phyloP scores from a whole-genome alignment of 148 eudicot species.

The Vaccinium macrocarpon region DNA sequence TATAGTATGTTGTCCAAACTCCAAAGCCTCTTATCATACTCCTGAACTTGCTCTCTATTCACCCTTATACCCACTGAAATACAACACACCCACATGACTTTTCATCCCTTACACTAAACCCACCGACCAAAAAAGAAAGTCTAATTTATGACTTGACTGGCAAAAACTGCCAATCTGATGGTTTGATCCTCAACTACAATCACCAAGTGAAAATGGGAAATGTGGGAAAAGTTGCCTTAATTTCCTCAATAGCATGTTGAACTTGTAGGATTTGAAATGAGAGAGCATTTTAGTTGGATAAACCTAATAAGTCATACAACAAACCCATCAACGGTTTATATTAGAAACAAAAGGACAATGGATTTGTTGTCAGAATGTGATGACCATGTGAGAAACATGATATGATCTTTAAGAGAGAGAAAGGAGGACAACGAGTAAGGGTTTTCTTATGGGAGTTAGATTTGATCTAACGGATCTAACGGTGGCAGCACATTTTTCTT shows the following conservation, averaged over 20 bases:
- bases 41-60: not conserved
- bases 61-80: not conserved
- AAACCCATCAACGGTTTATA: not conserved
- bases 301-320: not conserved
- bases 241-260: not conserved
- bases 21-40: not conserved
- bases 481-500: not conserved
- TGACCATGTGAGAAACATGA: not conserved
- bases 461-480: not conserved
- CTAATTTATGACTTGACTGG: no score
- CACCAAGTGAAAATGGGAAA: not conserved
- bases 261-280: not conserved
- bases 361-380: not conserved
- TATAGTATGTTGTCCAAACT: not conserved
- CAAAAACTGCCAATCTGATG: no score
- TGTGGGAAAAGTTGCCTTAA: not conserved
- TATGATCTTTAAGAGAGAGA: no score
- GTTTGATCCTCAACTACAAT: not conserved
- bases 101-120: not conserved
- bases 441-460: not conserved
- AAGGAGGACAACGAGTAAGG: no score
- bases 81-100: not conserved
- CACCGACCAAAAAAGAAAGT: no score
- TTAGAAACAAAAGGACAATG: not conserved
- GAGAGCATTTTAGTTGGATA: not conserved